A percentile compares a stretch with the other conserved stretches of the same genome.
Evolutionary conservation across 2,329 filamentous ascomycete species (phyloP).

Genomic region (Aspergillus ibericus): DNA sequence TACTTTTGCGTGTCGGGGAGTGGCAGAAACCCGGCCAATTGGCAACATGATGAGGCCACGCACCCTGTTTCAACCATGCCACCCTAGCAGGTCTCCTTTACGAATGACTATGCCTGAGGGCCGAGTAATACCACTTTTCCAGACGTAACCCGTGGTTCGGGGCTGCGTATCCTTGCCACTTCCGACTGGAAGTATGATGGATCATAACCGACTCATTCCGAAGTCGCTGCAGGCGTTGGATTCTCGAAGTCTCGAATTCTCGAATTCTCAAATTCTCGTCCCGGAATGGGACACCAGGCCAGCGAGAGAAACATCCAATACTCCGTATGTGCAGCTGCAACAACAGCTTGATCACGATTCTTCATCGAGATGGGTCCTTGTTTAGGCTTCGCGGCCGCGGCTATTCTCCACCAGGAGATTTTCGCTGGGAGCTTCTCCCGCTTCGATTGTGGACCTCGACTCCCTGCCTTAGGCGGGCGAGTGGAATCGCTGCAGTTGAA

Average conservation of each 20-base stretch:
- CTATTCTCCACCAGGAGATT: constrained; percentile 33
- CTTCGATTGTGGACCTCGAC: constrained; percentile 39
- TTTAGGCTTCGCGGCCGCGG: constrained; percentile 20
- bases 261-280: not conserved
- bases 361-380: constrained; percentile 16
- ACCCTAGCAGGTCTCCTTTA: not conserved
- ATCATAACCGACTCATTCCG: constrained; percentile 14
- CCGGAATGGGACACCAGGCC: not conserved
- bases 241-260: not conserved
- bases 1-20: constrained; percentile 12
- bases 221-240: not conserved
- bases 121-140: not conserved
- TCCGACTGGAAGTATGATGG: constrained; percentile 14
- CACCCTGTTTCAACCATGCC: constrained; percentile 17
- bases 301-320: not conserved
- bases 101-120: not conserved
- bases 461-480: constrained; percentile 11
- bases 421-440: constrained; percentile 40
- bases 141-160: constrained; percentile 9
- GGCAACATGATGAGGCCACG: constrained; percentile 19
- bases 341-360: not conserved
- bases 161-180: constrained; percentile 11
- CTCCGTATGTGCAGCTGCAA: not conserved
- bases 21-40: constrained; percentile 12
- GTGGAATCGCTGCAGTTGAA: constrained; percentile 1